These are phyloP conservation scores for Alternaria gansuensis DNA, from an alignment of 2,329 filamentous ascomycete species.

Conservation along the genomic window DNA sequence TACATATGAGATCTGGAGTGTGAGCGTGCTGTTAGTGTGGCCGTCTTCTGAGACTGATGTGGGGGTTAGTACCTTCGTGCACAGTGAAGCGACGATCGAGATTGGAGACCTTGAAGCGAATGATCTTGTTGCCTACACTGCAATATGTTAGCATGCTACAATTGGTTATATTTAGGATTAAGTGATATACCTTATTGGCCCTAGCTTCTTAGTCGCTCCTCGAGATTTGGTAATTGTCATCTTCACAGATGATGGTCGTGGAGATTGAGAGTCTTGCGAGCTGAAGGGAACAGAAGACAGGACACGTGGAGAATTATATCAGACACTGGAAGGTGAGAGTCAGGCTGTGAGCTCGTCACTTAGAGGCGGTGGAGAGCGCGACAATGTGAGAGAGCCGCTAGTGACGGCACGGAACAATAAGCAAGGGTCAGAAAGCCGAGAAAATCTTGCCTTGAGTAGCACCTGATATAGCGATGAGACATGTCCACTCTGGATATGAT, in stretches of 20 bases:
- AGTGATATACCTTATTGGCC: slow-evolving; percentile 4
- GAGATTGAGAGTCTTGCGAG: background rate
- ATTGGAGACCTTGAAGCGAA: slow-evolving; percentile 19
- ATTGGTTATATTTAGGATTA: background rate
- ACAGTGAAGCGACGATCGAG: slow-evolving; percentile 24
- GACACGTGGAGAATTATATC: background rate
- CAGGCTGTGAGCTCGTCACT: background rate
- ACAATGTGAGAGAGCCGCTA: slow-evolving; percentile 1
- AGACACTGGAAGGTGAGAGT: background rate
- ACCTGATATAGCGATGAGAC: no score
- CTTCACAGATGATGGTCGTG: background rate
- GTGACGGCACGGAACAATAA: no score
- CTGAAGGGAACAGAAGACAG: background rate
- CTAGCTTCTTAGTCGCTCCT: slow-evolving; percentile 9
- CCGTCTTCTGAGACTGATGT: background rate
- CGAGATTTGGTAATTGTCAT: slow-evolving; percentile 6
- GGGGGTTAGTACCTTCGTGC: slow-evolving; percentile 21
- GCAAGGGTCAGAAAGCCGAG: no score
- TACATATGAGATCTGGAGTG: slow-evolving; percentile 30
- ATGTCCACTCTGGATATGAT: no score
- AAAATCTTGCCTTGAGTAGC: no score
- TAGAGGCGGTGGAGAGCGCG: background rate
- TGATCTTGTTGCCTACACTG: slow-evolving; percentile 16
- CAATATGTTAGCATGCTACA: background rate
- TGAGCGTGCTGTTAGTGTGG: background rate